Base-by-base conservation (phyloP, 371 early-diverging fungal species). In the Racocetra persica region DNA sequence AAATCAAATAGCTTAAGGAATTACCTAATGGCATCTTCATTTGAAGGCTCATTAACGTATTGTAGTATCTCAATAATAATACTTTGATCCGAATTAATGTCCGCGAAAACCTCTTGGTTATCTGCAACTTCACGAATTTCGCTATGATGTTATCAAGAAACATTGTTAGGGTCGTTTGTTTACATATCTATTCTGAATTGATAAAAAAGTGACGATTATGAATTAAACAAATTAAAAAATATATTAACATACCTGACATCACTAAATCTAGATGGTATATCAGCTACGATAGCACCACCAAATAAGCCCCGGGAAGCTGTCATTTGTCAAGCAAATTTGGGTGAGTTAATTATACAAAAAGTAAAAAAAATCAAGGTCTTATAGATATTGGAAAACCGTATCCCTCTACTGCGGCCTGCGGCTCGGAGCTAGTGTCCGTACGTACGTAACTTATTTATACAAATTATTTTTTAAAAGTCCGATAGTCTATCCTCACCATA, bases 41-140 rank as follows among this genome's bases (percentile, higher is more conserved):
- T 85, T 14, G 81, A 18, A 1, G 88, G 85, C 14, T 92, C 91
- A 1, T 79, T 57, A 0, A 87, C 92, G 78, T 88, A 82, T 73
- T 96, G 93, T 60, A 96, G 84, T 26, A 97, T 85, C 84, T 97
- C 97, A 57, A 96, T 84, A 66, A 96, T 95, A 26, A 97, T 84
- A 84, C 94, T 94, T 81, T 93, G 92, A 77, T 96, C 94, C 11
- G 92, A 91, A 0, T 85, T 82, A 59, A 83, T 85, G 81, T 93
- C 91, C 8, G 92, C 92, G 87, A 93, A 97, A 13, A 96, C 97
- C 82, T 96, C 96, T 86, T 97, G 97, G 85, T 96, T 93, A 83
- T 95, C 95, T 0, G 97, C 97, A 0, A 97, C 90, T 76, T 95
- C 89, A 41, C 97, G 93, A 41, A 97, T 80, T 54, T 88, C 79